Evolutionary conservation across 306 rosid species (phyloP).

Genomic region (Oemleria cerasiformis): DNA sequence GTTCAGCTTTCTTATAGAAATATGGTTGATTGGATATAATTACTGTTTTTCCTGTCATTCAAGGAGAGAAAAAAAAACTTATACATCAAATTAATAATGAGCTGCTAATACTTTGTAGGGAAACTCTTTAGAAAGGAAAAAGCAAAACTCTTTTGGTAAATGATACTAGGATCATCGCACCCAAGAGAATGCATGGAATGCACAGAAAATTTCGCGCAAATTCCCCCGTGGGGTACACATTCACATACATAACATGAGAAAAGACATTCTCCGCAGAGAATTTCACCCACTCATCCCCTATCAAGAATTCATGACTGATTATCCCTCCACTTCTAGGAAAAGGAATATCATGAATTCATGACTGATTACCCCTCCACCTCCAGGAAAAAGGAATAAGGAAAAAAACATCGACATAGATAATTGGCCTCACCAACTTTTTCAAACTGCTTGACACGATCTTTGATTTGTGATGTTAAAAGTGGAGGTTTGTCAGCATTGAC

Average conservation of each 20-base stretch:
- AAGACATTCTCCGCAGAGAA: background rate
- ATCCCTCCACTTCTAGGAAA: background rate
- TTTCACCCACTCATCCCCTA: background rate
- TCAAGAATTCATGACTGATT: background rate
- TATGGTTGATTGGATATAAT: conserved; percentile 83
- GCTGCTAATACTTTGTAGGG: background rate
- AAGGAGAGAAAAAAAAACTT: conserved; percentile 26
- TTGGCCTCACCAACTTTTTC: conserved; percentile 68
- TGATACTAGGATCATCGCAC: background rate
- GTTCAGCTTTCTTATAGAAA: conserved; percentile 86
- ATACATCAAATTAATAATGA: conserved; percentile 18
- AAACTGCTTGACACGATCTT: conserved; percentile 82
- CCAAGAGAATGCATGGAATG: background rate
- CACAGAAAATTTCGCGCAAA: background rate
- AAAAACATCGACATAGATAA: conserved; percentile 6
- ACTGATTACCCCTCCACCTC: background rate
- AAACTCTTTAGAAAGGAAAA: background rate
- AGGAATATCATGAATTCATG: background rate
- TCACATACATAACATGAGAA: background rate
- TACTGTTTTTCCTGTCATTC: conserved; percentile 70
- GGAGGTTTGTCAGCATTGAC: conserved; percentile 97
- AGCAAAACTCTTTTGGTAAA: background rate
- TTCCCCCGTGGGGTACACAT: too few species aligned
- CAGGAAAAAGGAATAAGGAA: background rate
- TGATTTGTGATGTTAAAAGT: conserved; percentile 58